phyloP scores from a whole-genome alignment of 768 basidiomycete genomes.

The Mycena rosella region DNA sequence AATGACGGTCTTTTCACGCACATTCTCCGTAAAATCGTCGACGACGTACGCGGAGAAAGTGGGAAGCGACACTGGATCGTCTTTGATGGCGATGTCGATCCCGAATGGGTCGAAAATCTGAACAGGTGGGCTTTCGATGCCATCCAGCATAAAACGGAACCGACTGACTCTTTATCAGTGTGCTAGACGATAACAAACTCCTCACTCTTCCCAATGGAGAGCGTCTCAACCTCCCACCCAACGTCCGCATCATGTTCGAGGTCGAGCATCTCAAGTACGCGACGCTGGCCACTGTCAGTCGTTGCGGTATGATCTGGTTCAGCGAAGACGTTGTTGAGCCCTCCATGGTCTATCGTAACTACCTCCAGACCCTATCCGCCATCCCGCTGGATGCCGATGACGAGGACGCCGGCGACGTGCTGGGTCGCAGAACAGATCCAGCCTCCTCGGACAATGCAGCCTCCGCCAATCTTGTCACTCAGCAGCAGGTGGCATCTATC shows the following conservation, averaged over 20 bases:
- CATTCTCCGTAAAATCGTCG: slow-evolving; percentile 96
- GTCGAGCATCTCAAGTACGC: slow-evolving; percentile 98
- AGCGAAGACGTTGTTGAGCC: slow-evolving; percentile 96
- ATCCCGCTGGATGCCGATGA: slow-evolving; percentile 91
- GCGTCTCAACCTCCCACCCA: slow-evolving; percentile 94
- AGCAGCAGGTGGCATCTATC: slow-evolving; percentile 79
- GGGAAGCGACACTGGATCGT: slow-evolving; percentile 98
- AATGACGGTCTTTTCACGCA: slow-evolving; percentile 99
- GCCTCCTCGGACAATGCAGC: slow-evolving; percentile 60
- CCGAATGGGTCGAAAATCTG: slow-evolving; percentile 99
- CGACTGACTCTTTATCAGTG: slow-evolving; percentile 64
- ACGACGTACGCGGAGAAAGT: slow-evolving; percentile 98
- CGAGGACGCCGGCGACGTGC: slow-evolving; percentile 75
- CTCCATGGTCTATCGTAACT: slow-evolving; percentile 91
- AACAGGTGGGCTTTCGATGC: slow-evolving; percentile 81
- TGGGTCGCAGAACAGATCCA: slow-evolving; percentile 70
- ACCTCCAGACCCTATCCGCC: slow-evolving; percentile 81
- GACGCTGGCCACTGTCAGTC: slow-evolving; percentile 98
- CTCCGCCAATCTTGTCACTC: slow-evolving; percentile 77
- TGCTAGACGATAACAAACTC: slow-evolving; percentile 98
- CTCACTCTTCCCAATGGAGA: slow-evolving; percentile 98
- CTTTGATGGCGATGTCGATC: slow-evolving; percentile 99
- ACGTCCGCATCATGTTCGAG: slow-evolving; percentile 99
- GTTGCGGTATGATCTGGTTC: slow-evolving; percentile 99
- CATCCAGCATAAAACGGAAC: slow-evolving; percentile 18